Base-by-base conservation (phyloP, 2,329 filamentous ascomycete species). In the Ascochyta pisi region DNA sequence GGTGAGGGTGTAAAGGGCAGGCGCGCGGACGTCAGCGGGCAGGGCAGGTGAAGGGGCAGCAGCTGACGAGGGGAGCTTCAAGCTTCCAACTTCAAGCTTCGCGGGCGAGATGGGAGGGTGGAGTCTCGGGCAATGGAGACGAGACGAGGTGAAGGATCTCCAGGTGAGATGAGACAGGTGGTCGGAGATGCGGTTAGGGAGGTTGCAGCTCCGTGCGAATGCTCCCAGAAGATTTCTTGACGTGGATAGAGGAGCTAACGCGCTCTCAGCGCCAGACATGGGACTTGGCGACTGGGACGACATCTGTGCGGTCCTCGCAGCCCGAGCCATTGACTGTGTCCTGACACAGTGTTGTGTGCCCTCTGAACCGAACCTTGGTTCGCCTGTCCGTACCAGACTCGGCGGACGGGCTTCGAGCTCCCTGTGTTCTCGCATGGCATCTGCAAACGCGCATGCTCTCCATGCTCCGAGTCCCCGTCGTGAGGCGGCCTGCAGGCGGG, bases 161-260 rank as follows among this genome's bases (percentile, higher is more conserved):
- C 48, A 38, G 51, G 55, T 41, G 61, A 67, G 66, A 68, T 69
- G 66, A 65, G 64, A 65, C 59, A 60, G 56, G 54, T 58, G 51
- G 60, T 53, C 51, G 54, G 54, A 61, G 65, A 66, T 67, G 66
- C 57, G 65, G 65, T 60, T 63, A 63, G 66, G 57, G 54, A 66
- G 63, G 57, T 58, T 61, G 60, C 56, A 52, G 64, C 65, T 63
- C 65, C 66, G 66, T 67, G 66, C 66, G 55, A 63, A 58, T 54
- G 65, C 54, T 58, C 60, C 60, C 57, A 60, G 63, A 65, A 68
- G 65, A 66, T 66, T 68, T 69, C 66, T 69, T 63, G 65, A 69
- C 58, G 66, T 69, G 62, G 65, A 66, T 64, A 59, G 66, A 60
- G 60, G 57, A 67, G 66, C 65, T 66, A 69, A 65, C 58, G 58